Percentiles rank a stretch among this genome's conserved stretches.
Evolutionary conservation across 805 yeast genomes (phyloP).

Genomic region (Kodamaea fukazawae): DNA sequence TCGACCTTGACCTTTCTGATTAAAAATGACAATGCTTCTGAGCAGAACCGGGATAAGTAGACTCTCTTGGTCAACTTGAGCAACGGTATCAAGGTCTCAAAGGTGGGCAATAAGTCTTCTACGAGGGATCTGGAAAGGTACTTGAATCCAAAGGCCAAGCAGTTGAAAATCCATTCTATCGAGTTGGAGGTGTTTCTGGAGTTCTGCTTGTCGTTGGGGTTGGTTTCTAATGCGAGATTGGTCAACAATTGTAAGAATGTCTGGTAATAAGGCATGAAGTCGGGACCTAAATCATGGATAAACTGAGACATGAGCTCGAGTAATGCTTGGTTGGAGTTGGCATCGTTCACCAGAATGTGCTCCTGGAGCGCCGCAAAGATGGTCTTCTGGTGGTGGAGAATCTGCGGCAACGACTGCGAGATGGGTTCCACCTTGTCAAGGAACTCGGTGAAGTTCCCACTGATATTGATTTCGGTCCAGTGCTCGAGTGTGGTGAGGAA

Average conservation of each 20-base stretch:
- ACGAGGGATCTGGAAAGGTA: slow-evolving; percentile 68
- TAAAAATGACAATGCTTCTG: slow-evolving; percentile 85
- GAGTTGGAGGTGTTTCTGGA: slow-evolving; percentile 55
- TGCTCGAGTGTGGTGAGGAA: slow-evolving; percentile 75
- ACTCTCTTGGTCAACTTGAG: slow-evolving; percentile 56
- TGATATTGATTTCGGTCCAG: slow-evolving; percentile 84
- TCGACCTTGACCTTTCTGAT: slow-evolving; percentile 62
- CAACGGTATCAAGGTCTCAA: slow-evolving; percentile 59
- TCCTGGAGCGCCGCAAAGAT: slow-evolving; percentile 52
- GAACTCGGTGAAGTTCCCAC: slow-evolving; percentile 67
- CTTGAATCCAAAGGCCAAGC: slow-evolving; percentile 86
- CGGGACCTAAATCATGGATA: slow-evolving; percentile 89
- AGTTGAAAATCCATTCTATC: slow-evolving; percentile 80
- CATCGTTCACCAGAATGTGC: slow-evolving; percentile 56
- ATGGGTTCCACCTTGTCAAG: slow-evolving; percentile 51
- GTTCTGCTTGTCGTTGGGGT: slow-evolving; percentile 50
- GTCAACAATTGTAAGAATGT: slow-evolving; percentile 51
- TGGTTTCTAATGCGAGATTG: slow-evolving; percentile 38
- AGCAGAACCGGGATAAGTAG: slow-evolving; percentile 75
- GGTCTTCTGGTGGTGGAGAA: slow-evolving; percentile 63
- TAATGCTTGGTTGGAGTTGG: slow-evolving; percentile 72
- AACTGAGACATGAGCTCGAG: slow-evolving; percentile 78
- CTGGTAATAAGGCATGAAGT: slow-evolving; percentile 70
- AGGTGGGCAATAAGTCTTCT: slow-evolving; percentile 66
- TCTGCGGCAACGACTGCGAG: slow-evolving; percentile 73